Conservation (phyloP, 116 monocot genomes). For the Thalassia testudinum region DNA sequence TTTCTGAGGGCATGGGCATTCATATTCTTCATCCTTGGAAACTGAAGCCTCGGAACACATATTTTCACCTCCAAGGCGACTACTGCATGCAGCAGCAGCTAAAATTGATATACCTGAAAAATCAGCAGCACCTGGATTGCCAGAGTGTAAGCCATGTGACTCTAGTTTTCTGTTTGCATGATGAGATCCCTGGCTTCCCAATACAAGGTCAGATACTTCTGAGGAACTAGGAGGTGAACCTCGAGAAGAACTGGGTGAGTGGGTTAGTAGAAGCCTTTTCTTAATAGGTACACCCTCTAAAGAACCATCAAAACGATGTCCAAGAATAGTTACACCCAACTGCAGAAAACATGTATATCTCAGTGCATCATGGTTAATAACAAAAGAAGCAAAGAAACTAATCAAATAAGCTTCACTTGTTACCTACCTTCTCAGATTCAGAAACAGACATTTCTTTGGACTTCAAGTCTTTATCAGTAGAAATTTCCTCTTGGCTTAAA, state of each 20-base stretch:
- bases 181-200: too few relatives aligned
- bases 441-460: conserved; percentile 38
- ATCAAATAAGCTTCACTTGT: too few relatives aligned
- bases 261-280: conserved; percentile 24
- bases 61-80: too few relatives aligned
- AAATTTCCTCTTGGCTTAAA: conserved; percentile 21
- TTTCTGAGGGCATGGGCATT: too few relatives aligned
- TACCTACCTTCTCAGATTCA: conserved; percentile 79
- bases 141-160: too few relatives aligned
- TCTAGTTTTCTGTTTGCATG: too few relatives aligned
- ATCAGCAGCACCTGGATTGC: conserved; percentile 27
- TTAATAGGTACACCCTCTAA: conserved; percentile 60
- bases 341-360: conserved; percentile 18
- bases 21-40: too few relatives aligned
- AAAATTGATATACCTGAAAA: conserved; percentile 81
- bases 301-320: conserved; percentile 55
- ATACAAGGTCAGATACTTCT: too few relatives aligned
- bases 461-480: conserved; percentile 12
- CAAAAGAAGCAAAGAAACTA: conserved; percentile 5
- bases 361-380: not conserved
- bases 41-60: too few relatives aligned
- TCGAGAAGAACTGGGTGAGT: too few relatives aligned
- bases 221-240: too few relatives aligned
- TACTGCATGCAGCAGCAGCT: conserved; percentile 61
- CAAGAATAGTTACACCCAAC: conserved; percentile 86